Evolutionary conservation across 371 early-diverging fungal genomes (phyloP), one percentile per base, ranked within the genome.

Genomic region (Capniomyces stellatus): DNA sequence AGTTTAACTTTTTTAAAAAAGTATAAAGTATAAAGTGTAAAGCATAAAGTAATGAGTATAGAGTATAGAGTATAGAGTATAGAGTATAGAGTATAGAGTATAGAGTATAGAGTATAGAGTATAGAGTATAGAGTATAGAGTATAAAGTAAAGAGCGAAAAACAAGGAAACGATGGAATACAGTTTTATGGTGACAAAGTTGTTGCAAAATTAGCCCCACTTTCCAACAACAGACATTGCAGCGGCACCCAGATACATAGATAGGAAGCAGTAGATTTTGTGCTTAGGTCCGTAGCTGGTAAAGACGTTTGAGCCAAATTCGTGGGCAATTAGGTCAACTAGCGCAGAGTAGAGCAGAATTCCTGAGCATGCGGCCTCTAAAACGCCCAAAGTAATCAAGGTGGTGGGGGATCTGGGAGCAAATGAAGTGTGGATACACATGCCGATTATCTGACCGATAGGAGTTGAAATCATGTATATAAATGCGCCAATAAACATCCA

Each of bases 311-410:
- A 74, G 29, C 75, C 67, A 54, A 82, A 79, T 60, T 85, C 81
- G 25, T 71, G 73, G 21, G 76, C 77, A 47, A 87, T 65, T 22
- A 89, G 66, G 3, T 82, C 78, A 19, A 83, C 79, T 41, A 79
- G 75, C 13, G 78, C 78, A 25, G 76, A 75, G 72, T 88, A 89
- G 13, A 88, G 55, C 27, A 91, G 65, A 41, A 91, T 84, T 44
- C 89, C 89, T 22, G 83, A 82, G 12, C 81, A 75, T 3, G 85
- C 61, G 25, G 87, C 72, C 60, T 87, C 81, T 29, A 86, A 69
- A 46, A 87, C 73, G 31, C 87, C 91, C 56, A 76, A 77, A 21
- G 74, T 59, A 8, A 89, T 64, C 19, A 88, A 57, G 18, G 76
- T 62, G 1, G 75, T 62, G 2, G 65, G 62, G 24, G 77, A 74